These are phyloP conservation scores for Colletotrichum liaoningense DNA, from an alignment of 2,329 filamentous ascomycete genomes.

Conservation along the genomic window DNA sequence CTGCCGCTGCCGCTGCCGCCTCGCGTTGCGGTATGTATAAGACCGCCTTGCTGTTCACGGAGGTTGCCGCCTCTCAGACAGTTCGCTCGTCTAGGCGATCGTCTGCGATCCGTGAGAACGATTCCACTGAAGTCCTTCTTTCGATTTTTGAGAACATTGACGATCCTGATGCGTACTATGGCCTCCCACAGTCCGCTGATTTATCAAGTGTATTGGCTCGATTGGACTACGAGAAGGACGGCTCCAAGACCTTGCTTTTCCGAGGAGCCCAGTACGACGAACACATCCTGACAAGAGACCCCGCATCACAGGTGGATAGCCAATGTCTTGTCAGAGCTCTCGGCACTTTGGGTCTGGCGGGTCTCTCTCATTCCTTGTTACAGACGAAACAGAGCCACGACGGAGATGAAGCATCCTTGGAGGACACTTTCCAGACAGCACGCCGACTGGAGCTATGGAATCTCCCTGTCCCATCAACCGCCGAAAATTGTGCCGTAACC, in stretches of 20 bases:
- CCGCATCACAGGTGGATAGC: conserved; percentile 68
- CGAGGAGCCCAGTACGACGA: conserved; percentile 92
- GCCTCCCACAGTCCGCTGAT: conserved; percentile 81
- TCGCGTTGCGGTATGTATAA: conserved; percentile 86
- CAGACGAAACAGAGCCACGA: conserved; percentile 73
- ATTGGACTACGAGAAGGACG: conserved; percentile 90
- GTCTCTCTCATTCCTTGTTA: conserved; percentile 84
- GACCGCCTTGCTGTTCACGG: conserved; percentile 84
- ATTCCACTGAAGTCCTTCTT: conserved; percentile 77
- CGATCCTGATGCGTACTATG: conserved; percentile 96
- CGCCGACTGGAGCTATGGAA: conserved; percentile 93
- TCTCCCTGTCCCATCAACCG: conserved; percentile 76
- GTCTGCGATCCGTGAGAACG: conserved; percentile 64
- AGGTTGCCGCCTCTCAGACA: conserved; percentile 73
- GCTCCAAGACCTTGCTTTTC: conserved; percentile 88
- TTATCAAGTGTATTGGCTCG: conserved; percentile 82
- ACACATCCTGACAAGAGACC: conserved; percentile 73
- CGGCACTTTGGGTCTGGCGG: conserved; percentile 84
- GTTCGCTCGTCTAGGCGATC: conserved; percentile 73
- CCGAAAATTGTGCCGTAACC: conserved; percentile 72
- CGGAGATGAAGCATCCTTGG: conserved; percentile 68
- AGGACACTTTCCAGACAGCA: conserved; percentile 82
- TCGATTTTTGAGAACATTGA: conserved; percentile 92
- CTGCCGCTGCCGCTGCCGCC: conserved; percentile 77
- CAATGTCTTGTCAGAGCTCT: conserved; percentile 81